Evolutionary conservation across 768 basidiomycete species (phyloP).

Genomic region (Artomyces pyxidatus): DNA sequence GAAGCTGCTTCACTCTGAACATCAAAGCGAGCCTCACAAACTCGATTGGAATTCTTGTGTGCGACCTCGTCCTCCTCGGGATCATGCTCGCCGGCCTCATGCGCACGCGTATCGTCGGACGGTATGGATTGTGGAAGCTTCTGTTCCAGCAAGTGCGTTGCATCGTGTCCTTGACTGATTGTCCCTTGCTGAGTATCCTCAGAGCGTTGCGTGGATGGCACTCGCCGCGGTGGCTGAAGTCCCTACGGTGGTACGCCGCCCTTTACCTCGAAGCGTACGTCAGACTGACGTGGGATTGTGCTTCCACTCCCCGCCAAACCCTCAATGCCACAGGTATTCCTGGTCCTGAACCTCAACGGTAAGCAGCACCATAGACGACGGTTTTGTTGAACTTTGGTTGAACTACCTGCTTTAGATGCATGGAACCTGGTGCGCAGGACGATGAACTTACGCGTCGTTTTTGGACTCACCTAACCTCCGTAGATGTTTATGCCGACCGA

Average conservation of each 20-base stretch:
- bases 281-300: too few relatives aligned
- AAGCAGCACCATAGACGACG: neutral
- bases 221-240: neutral
- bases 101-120: neutral
- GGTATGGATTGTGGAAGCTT: neutral
- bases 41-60: neutral
- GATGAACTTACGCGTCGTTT: neutral
- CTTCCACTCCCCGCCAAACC: too few relatives aligned
- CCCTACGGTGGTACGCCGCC: neutral
- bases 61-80: neutral
- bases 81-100: neutral
- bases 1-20: neutral
- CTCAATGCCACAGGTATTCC: neutral
- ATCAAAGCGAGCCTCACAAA: neutral
- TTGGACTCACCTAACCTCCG: neutral
- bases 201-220: neutral
- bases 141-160: neutral
- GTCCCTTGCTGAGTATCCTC: neutral
- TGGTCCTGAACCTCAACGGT: neutral
- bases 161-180: neutral
- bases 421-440: neutral
- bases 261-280: too few relatives aligned
- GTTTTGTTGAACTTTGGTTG: too few relatives aligned
- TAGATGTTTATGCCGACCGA: neutral
- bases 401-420: neutral